phyloP scores from a whole-genome alignment of 371 early-diverging fungal genomes.

The Rhizopus delemar region DNA sequence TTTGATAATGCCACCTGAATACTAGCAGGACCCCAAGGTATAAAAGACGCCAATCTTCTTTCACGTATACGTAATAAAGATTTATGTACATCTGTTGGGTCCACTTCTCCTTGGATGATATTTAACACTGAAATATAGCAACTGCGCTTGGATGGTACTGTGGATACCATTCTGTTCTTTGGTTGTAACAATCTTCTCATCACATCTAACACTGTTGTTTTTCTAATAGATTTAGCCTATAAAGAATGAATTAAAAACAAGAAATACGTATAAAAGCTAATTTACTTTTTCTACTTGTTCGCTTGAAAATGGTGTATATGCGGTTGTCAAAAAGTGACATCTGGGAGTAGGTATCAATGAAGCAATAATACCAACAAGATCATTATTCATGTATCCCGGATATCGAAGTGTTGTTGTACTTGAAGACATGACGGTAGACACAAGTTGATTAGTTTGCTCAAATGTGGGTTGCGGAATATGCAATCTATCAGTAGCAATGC shows the following conservation, averaged over 20 bases:
- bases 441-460: constrained; percentile 96
- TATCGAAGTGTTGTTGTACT: constrained; percentile 98
- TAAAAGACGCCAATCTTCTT: constrained; percentile 92
- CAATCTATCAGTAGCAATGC: constrained; percentile 92
- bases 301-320: constrained; percentile 98
- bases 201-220: constrained; percentile 97
- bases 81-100: constrained; percentile 98
- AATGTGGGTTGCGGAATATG: constrained; percentile 94
- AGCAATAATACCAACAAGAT: constrained; percentile 92
- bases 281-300: constrained; percentile 87
- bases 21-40: constrained; percentile 99
- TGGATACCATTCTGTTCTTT: constrained; percentile 96
- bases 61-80: constrained; percentile 94
- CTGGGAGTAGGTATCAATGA: constrained; percentile 94
- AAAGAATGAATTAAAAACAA: background rate
- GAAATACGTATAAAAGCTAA: background rate
- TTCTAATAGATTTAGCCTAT: constrained; percentile 85
- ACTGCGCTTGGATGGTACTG: constrained; percentile 82
- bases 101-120: constrained; percentile 97
- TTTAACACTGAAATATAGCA: constrained; percentile 96
- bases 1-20: constrained; percentile 96
- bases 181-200: constrained; percentile 95
- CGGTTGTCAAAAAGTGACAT: constrained; percentile 96
- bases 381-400: constrained; percentile 99
- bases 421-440: constrained; percentile 98